A percentile compares a stretch with the other conserved stretches of the same genome.
Conservation (phyloP, 305 asterid genomes). For the Fraxinus albicans region DNA sequence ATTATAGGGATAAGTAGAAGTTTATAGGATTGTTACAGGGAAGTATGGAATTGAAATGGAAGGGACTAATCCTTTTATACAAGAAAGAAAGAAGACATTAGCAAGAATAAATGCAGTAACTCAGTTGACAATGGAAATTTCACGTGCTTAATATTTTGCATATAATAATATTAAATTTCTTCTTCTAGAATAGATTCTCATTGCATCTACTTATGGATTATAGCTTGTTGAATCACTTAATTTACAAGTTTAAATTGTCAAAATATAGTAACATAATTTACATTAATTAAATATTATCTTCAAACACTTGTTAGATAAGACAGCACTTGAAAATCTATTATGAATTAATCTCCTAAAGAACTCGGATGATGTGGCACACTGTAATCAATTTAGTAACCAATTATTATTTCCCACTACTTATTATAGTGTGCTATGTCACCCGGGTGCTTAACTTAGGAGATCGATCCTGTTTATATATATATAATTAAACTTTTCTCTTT, state of each 20-base stretch:
- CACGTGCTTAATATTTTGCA: not conserved
- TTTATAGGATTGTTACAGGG: not conserved
- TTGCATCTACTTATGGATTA: too few relatives aligned
- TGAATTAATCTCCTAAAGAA: too few relatives aligned
- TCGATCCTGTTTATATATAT: too few relatives aligned
- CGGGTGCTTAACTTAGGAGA: too few relatives aligned
- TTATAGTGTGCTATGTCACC: too few relatives aligned
- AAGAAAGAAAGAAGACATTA: not conserved
- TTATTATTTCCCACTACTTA: too few relatives aligned
- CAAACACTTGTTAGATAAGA: not conserved
- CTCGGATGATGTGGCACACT: too few relatives aligned
- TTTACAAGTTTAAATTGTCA: not conserved
- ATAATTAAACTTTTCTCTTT: not conserved
- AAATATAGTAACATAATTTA: not conserved
- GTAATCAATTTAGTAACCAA: too few relatives aligned
- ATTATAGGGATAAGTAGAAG: not conserved
- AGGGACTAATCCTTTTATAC: conserved; percentile 3
- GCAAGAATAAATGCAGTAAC: not conserved
- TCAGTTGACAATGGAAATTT: not conserved
- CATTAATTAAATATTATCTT: not conserved
- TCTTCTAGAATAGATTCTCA: not conserved
- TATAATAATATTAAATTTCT: not conserved
- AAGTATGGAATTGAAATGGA: not conserved
- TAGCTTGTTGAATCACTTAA: not conserved
- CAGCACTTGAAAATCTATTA: not conserved